phyloP scores from a whole-genome alignment of 139 green algal genomes.

The Diplosphaera chodatii region DNA sequence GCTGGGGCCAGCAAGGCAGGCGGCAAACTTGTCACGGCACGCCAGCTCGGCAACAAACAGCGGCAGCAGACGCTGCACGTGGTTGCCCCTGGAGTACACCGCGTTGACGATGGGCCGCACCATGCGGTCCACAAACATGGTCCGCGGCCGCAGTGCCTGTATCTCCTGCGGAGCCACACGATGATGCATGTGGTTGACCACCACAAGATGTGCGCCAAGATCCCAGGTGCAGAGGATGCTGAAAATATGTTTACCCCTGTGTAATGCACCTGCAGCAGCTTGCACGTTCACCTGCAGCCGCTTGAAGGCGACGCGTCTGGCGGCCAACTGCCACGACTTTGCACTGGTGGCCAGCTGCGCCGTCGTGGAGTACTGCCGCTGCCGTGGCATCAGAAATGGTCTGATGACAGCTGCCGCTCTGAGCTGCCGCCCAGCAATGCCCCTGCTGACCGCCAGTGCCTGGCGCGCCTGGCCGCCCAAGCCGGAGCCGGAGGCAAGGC shows the following conservation, averaged over 20 bases:
- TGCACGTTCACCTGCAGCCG: background rate
- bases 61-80: constrained; percentile 18
- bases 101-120: constrained; percentile 8
- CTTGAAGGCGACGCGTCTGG: background rate
- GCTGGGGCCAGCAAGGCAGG: background rate
- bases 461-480: background rate
- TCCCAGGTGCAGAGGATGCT: too few species aligned
- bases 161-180: too few species aligned
- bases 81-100: constrained; percentile 2
- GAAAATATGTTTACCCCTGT: too few species aligned
- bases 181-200: too few species aligned
- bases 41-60: constrained; percentile 10
- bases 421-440: background rate
- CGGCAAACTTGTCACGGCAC: constrained; percentile 5
- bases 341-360: background rate
- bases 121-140: background rate
- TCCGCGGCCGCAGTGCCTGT: background rate
- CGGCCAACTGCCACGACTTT: too few species aligned
- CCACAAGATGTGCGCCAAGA: too few species aligned
- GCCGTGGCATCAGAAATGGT: background rate
- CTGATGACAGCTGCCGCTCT: too few species aligned
- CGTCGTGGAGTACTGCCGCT: background rate
- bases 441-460: background rate
- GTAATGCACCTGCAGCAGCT: too few species aligned
- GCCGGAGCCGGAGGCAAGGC: too few species aligned